Conservation (phyloP, 192 early-diverging fungal species). For the Mortierella hygrophila region DNA sequence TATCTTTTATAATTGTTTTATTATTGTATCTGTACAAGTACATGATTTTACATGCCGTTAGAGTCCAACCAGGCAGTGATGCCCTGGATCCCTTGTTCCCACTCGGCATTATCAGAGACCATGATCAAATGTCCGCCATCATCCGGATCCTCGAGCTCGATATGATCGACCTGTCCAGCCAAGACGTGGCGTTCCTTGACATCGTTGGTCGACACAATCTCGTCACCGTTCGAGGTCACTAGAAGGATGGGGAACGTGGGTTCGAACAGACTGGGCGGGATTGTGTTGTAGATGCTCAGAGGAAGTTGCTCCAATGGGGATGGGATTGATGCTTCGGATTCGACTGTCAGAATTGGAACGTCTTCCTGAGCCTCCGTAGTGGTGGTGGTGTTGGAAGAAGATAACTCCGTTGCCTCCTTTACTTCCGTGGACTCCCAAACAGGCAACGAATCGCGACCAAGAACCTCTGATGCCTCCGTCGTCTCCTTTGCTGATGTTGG, state of each 20-base stretch:
- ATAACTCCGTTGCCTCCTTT: not conserved
- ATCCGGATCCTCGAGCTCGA: constrained; percentile 45
- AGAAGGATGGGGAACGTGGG: constrained; percentile 47
- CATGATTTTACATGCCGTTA: constrained; percentile 41
- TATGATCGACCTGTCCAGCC: constrained; percentile 46
- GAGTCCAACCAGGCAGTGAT: constrained; percentile 55
- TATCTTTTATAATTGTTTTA: not conserved
- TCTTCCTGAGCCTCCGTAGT: not conserved
- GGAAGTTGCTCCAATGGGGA: constrained; percentile 47
- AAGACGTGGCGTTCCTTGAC: constrained; percentile 39
- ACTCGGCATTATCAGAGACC: constrained; percentile 51
- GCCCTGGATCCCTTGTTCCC: constrained; percentile 51
- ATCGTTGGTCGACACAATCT: constrained; percentile 49
- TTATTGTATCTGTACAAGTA: not conserved
- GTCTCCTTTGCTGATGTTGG: not conserved
- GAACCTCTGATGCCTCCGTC: not conserved
- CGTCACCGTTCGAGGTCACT: constrained; percentile 40
- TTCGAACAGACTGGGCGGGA: constrained; percentile 36
- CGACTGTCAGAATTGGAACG: constrained; percentile 31
- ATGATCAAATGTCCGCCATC: constrained; percentile 54
- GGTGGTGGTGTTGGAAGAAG: not conserved
- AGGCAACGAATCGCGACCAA: constrained; percentile 30
- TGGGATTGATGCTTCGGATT: constrained; percentile 43
- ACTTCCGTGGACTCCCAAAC: constrained; percentile 1
- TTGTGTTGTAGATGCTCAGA: constrained; percentile 42